Conservation (phyloP, 2,329 filamentous ascomycete genomes). For the Penicillium sp. region DNA sequence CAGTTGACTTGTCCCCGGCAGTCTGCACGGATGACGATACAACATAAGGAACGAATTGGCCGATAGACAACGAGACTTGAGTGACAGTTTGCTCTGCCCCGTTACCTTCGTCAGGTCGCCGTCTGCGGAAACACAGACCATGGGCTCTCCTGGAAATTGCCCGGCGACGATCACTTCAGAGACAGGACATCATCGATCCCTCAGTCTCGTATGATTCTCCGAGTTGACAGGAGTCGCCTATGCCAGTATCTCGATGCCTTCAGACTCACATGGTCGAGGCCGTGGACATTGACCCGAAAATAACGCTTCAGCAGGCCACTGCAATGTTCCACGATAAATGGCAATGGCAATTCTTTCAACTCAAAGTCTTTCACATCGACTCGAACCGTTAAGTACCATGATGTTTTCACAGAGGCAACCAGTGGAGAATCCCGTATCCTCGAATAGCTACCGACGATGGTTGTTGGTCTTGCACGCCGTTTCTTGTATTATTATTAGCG, state of each 20-base stretch:
- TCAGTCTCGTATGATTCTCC: slow-evolving; percentile 19
- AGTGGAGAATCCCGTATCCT: slow-evolving; percentile 16
- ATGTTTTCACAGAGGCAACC: slow-evolving; percentile 1
- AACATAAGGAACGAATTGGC: not conserved
- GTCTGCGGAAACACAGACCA: slow-evolving; percentile 28
- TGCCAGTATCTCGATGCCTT: not conserved
- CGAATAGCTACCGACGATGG: not conserved
- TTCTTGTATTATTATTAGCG: not conserved
- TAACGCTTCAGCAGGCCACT: not conserved
- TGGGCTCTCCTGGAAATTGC: slow-evolving; percentile 22
- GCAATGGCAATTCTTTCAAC: not conserved
- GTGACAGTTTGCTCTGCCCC: not conserved
- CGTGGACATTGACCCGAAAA: not conserved
- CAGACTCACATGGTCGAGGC: not conserved
- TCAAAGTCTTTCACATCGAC: not conserved
- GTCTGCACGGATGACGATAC: not conserved
- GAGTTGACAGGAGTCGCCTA: not conserved
- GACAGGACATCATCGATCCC: slow-evolving; percentile 3
- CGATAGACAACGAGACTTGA: not conserved
- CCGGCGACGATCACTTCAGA: slow-evolving; percentile 16
- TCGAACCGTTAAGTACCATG: not conserved
- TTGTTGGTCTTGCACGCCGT: slow-evolving; percentile 1
- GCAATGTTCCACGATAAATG: not conserved
- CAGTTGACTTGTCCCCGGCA: not conserved
- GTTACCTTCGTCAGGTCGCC: not conserved